A percentile compares a stretch with the other conserved stretches of the same genome.
phyloP scores from a whole-genome alignment of 1,284 basidiomycete species.

The Cryptococcus sp. region DNA sequence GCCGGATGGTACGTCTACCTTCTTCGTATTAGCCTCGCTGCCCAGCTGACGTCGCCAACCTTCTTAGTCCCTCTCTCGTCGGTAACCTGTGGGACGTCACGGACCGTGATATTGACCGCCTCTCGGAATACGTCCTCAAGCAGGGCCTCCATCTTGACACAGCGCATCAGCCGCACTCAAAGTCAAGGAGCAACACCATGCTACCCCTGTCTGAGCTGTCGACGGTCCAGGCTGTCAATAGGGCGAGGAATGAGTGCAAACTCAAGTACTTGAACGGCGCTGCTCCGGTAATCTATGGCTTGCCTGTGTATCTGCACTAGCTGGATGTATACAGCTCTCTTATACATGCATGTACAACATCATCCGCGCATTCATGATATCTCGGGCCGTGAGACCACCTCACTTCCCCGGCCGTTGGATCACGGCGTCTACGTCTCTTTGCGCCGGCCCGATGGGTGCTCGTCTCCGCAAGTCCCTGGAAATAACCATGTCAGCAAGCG shows the following conservation, averaged over 20 bases:
- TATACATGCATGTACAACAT: neutral
- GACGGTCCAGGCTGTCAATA: constrained; percentile 73
- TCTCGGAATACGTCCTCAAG: constrained; percentile 79
- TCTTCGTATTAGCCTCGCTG: neutral
- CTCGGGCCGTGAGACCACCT: neutral
- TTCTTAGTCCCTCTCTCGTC: constrained; percentile 75
- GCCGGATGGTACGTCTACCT: constrained; percentile 74
- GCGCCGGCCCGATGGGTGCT: constrained; percentile 72
- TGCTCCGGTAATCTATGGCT: constrained; percentile 89
- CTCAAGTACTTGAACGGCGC: constrained; percentile 94
- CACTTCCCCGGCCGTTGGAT: constrained; percentile 33
- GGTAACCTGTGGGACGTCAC: constrained; percentile 99
- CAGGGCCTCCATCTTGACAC: constrained; percentile 59
- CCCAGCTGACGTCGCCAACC: neutral
- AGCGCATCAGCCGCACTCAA: constrained; percentile 21
- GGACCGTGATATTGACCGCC: constrained; percentile 91
- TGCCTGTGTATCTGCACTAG: constrained; percentile 57
- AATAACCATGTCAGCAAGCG: neutral
- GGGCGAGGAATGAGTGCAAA: constrained; percentile 75
- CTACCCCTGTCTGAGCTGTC: constrained; percentile 50
- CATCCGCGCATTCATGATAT: neutral
- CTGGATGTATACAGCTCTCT: neutral
- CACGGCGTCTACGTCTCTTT: constrained; percentile 71
- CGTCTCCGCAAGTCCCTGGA: constrained; percentile 63
- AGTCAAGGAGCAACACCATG: constrained; percentile 14